Percentiles rank a stretch among this genome's conserved stretches.
Conservation (phyloP, 768 basidiomycete species). For the Boletus huronensis region DNA sequence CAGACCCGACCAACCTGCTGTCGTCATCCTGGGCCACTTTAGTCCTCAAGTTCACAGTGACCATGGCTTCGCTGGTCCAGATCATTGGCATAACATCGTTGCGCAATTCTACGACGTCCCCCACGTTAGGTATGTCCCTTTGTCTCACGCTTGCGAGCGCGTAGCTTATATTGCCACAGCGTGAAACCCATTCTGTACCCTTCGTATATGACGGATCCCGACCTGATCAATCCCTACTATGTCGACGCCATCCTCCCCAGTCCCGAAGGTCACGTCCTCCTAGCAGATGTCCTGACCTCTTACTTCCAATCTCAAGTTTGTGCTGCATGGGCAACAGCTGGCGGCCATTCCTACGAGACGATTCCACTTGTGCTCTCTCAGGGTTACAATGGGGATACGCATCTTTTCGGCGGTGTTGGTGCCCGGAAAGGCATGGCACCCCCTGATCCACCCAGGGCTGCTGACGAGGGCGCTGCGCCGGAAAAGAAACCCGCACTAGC, state of each 20-base stretch:
- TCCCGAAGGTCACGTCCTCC: conserved; percentile 72
- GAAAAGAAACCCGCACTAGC: conserved; percentile 22
- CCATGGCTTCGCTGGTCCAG: conserved; percentile 86
- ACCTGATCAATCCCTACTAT: conserved; percentile 66
- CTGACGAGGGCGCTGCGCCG: conserved; percentile 31
- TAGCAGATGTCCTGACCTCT: conserved; percentile 87
- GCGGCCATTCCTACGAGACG: conserved; percentile 62
- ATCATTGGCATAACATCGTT: conserved; percentile 84
- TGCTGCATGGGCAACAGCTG: conserved; percentile 73
- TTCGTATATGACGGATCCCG: conserved; percentile 72
- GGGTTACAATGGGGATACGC: conserved; percentile 40
- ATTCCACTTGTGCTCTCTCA: conserved; percentile 42
- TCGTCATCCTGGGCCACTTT: conserved; percentile 95
- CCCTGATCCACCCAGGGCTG: conserved; percentile 41
- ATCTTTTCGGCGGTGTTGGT: conserved; percentile 82
- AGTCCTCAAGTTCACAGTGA: conserved; percentile 75
- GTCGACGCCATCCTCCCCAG: conserved; percentile 82
- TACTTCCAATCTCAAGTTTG: conserved; percentile 93
- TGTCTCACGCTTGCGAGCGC: not conserved
- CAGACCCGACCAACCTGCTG: conserved; percentile 86
- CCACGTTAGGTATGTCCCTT: conserved; percentile 59
- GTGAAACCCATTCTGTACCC: conserved; percentile 81
- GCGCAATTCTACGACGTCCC: conserved; percentile 98
- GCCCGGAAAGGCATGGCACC: conserved; percentile 69
- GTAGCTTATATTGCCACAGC: conserved; percentile 34